Conservation (phyloP, 2,329 filamentous ascomycete species). For the Venturia carpophila region DNA sequence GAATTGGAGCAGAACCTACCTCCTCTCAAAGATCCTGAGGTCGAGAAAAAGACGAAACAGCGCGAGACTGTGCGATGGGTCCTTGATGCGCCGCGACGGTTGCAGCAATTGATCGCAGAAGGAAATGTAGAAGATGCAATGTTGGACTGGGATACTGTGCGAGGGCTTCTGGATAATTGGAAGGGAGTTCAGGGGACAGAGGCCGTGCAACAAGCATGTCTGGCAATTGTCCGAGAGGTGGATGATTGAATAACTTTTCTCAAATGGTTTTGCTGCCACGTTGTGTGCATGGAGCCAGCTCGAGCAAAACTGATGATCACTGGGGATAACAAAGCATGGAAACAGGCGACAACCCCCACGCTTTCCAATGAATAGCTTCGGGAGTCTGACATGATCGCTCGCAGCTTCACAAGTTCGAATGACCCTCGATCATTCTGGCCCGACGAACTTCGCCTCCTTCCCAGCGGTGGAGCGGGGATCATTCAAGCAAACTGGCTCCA, state of each 20-base stretch:
- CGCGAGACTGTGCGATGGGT: conserved; percentile 56
- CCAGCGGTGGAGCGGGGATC: neutral
- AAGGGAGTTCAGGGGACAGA: conserved; percentile 36
- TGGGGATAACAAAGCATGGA: neutral
- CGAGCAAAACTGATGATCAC: neutral
- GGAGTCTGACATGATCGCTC: neutral
- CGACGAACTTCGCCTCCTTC: neutral
- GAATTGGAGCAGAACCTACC: conserved; percentile 30
- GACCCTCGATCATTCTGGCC: neutral
- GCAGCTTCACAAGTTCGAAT: neutral
- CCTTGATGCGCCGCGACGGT: conserved; percentile 51
- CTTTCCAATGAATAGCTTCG: neutral
- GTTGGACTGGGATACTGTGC: conserved; percentile 40
- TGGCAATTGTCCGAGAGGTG: conserved; percentile 25
- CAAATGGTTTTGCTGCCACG: neutral
- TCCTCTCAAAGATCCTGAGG: conserved; percentile 19
- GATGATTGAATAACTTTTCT: conserved; percentile 8
- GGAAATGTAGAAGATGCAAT: conserved; percentile 56
- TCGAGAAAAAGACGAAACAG: conserved; percentile 35
- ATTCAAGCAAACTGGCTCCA: neutral
- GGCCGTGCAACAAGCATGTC: conserved; percentile 33
- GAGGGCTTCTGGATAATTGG: conserved; percentile 37
- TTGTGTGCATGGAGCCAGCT: neutral
- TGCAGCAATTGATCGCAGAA: conserved; percentile 51
- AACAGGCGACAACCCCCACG: neutral